These are phyloP conservation scores for Dendrobium nobile DNA, from an alignment of 106 monocot species.

Conservation along the genomic window DNA sequence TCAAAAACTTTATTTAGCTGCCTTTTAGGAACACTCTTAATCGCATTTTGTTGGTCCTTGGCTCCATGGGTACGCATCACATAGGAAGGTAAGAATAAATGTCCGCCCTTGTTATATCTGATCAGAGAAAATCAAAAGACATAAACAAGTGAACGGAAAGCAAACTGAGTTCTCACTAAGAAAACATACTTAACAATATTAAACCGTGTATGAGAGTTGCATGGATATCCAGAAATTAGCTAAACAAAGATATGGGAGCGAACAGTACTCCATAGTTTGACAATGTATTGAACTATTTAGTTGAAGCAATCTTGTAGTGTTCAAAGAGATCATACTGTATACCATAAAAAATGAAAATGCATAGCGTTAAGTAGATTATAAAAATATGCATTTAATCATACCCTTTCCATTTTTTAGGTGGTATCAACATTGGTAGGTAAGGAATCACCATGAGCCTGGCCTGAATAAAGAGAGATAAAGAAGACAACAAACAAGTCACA, in stretches of 20 bases:
- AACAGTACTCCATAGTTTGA: neutral
- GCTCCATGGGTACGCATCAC: constrained; percentile 90
- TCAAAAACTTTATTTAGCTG: constrained; percentile 75
- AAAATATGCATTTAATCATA: constrained; percentile 22
- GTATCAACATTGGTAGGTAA: constrained; percentile 89
- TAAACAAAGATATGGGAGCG: neutral
- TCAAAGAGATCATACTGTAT: neutral
- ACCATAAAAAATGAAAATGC: neutral
- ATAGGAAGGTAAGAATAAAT: constrained; percentile 79
- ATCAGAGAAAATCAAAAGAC: constrained; percentile 7
- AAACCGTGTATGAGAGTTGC: neutral
- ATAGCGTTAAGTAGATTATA: neutral
- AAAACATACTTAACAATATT: constrained; percentile 1
- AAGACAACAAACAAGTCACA: neutral
- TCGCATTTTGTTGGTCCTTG: constrained; percentile 75
- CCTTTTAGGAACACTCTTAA: constrained; percentile 46
- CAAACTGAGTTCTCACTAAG: neutral
- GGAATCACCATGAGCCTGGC: constrained; percentile 84
- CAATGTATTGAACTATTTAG: neutral
- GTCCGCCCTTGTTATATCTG: constrained; percentile 78
- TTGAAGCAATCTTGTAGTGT: neutral
- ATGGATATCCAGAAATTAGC: neutral
- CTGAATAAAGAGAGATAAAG: constrained; percentile 31
- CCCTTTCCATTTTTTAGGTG: constrained; percentile 84
- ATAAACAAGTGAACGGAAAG: constrained; percentile 11